Evolutionary conservation across 2,329 filamentous ascomycete genomes (phyloP).

Genomic region (Paraphoma sp.): DNA sequence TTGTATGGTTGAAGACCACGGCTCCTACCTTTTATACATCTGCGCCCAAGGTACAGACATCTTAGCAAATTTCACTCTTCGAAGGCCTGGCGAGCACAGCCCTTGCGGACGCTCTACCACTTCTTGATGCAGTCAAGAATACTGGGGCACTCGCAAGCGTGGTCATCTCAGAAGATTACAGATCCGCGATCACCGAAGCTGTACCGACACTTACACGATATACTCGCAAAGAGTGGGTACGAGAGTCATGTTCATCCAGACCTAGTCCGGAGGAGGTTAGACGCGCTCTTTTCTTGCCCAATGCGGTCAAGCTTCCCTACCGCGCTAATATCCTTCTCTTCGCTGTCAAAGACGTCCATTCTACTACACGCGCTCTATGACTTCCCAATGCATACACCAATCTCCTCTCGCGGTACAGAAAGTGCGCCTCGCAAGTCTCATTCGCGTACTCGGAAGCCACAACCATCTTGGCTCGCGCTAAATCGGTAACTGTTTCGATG

Average conservation of each 20-base stretch:
- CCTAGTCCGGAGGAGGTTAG: slow-evolving; percentile 10
- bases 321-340: neutral
- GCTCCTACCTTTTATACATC: no score
- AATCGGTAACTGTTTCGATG: slow-evolving; percentile 8
- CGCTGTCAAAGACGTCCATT: neutral
- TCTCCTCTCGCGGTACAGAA: neutral
- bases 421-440: no score
- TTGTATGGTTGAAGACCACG: no score
- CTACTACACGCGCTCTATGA: slow-evolving; percentile 7
- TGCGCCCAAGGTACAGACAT: neutral
- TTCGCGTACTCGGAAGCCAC: no score
- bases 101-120: slow-evolving; percentile 5
- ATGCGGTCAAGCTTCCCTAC: slow-evolving; percentile 11
- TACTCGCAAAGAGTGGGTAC: neutral
- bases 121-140: slow-evolving; percentile 8
- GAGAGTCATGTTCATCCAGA: no score
- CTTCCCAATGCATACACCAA: slow-evolving; percentile 9
- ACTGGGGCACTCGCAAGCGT: neutral
- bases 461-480: neutral
- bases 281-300: slow-evolving; percentile 25
- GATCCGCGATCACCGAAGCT: neutral
- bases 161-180: neutral
- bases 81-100: neutral
- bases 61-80: neutral
- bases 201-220: neutral